Base-by-base conservation (phyloP, 1,284 basidiomycete genomes). In the Prillingera fragicola region DNA sequence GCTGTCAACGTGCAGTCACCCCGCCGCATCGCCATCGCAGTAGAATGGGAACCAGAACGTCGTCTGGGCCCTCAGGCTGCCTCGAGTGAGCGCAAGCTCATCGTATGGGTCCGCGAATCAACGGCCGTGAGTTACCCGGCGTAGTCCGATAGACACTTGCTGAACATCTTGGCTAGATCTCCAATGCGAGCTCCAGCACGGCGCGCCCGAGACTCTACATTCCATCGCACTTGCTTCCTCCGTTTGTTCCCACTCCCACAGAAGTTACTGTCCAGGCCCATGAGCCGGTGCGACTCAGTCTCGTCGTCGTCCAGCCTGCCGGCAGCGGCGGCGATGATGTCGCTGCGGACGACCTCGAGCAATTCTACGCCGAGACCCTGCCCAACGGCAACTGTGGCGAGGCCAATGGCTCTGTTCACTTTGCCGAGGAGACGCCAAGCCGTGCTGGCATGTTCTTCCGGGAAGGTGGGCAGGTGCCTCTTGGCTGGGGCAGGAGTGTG, bases 271-370 rank as follows among this genome's bases (percentile, higher is more conserved):
- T 72, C 6, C 48, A 59, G 17, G 48, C 50, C 3, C 60, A 68
- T 23, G 39, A 51, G 19, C 62, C 66, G 0, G 48, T 71, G n/a
- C 33, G 48, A 1, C 61, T 73, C 23, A 49, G 55, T 3, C 55
- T 65, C 1, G 54, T 61, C 15, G 59, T 72, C 26, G 54, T 73
- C 10, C 62, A 70, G 42, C 58, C 67, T 0, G 38, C 37, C 5
- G 47, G 64, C 4, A n/a, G n/a, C n/a, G 33, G 29, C 2, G 14
- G 37, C 8, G 23, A 38, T 17, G 49, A 47, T 14, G 47, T 68
- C 24, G 33, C 58, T 5, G 42, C 59, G 8, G 50, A 58, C 9
- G 50, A 52, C 33, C 43, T 52, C 14, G 40, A 21, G 6, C 40
- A 36, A 43, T 48, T 52, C 22, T 52, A 48, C 31, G 39, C 46